Conservation (phyloP, 2,329 filamentous ascomycete species). For the Chaetomium globosum region DNA sequence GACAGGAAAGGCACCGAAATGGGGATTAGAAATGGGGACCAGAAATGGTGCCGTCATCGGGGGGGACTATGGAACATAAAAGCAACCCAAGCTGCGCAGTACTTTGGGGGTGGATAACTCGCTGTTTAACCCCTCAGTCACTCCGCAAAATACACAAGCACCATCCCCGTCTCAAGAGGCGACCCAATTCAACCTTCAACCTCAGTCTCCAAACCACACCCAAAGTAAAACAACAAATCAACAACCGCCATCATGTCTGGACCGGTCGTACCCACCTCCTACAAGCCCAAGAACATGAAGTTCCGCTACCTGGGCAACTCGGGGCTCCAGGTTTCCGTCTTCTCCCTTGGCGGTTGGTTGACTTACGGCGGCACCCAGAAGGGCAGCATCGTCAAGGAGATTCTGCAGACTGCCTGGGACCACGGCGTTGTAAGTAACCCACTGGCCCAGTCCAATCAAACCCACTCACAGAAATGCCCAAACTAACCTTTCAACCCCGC, state of each 20-base stretch:
- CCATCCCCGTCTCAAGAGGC: no score
- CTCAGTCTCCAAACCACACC: background rate
- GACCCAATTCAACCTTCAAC: background rate
- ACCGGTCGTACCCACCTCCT: slow-evolving; percentile 35
- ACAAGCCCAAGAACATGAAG: slow-evolving; percentile 57
- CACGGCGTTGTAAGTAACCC: slow-evolving; percentile 49
- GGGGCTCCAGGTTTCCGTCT: slow-evolving; percentile 72
- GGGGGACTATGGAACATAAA: no score
- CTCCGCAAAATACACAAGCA: no score
- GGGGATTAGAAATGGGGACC: background rate
- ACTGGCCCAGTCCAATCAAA: no score
- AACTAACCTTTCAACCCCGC: background rate
- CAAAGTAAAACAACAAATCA: background rate
- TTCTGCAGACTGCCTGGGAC: slow-evolving; percentile 54
- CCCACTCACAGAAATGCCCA: background rate
- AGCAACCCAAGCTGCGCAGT: no score
- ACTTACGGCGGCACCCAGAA: slow-evolving; percentile 66
- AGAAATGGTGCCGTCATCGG: background rate
- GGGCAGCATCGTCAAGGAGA: slow-evolving; percentile 45
- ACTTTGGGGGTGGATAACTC: no score
- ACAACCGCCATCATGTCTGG: slow-evolving; percentile 29
- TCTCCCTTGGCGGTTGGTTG: slow-evolving; percentile 72
- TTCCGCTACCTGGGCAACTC: slow-evolving; percentile 73
- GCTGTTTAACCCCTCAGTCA: no score
- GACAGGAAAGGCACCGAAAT: background rate